phyloP scores from a whole-genome alignment of 345 rosid genomes.

The Brassica nigra region DNA sequence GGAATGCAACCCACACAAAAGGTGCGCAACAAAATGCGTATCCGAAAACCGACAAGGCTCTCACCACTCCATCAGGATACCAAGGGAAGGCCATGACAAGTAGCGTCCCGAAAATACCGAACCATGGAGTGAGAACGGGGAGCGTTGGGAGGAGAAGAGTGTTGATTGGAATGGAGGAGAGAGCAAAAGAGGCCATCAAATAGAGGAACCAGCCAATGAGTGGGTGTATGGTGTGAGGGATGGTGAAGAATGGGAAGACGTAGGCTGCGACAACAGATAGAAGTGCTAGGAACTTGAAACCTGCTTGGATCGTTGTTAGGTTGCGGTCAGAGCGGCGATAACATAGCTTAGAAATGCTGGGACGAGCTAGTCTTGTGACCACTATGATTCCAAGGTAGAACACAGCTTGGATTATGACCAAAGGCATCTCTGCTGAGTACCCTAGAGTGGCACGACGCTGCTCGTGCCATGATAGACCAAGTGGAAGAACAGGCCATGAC shows the following conservation, averaged over 20 bases:
- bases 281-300: slow-evolving; percentile 62
- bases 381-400: slow-evolving; percentile 67
- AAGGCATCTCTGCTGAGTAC: slow-evolving; percentile 79
- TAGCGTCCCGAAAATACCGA: slow-evolving; percentile 70
- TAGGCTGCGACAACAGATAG: slow-evolving; percentile 86
- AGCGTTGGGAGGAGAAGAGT: slow-evolving; percentile 68
- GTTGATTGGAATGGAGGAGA: slow-evolving; percentile 62
- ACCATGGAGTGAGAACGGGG: slow-evolving; percentile 63
- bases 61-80: slow-evolving; percentile 69
- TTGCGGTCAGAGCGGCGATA: slow-evolving; percentile 65
- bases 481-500: slow-evolving; percentile 96
- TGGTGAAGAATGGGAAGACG: slow-evolving; percentile 68
- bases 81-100: slow-evolving; percentile 85
- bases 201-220: slow-evolving; percentile 80
- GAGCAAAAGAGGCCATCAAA: slow-evolving; percentile 72
- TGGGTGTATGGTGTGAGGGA: slow-evolving; percentile 85
- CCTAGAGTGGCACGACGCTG: slow-evolving; percentile 73
- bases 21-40: slow-evolving; percentile 86
- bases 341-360: slow-evolving; percentile 82
- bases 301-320: slow-evolving; percentile 58
- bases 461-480: slow-evolving; percentile 89
- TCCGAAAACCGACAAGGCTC: slow-evolving; percentile 71
- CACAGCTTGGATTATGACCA: slow-evolving; percentile 58
- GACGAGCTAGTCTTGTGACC: slow-evolving; percentile 74
- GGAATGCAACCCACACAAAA: slow-evolving; percentile 58